Percentiles rank a stretch among this genome's conserved stretches.
Evolutionary conservation across 2,329 filamentous ascomycete genomes (phyloP).

Genomic region (Thielaviopsis populi): DNA sequence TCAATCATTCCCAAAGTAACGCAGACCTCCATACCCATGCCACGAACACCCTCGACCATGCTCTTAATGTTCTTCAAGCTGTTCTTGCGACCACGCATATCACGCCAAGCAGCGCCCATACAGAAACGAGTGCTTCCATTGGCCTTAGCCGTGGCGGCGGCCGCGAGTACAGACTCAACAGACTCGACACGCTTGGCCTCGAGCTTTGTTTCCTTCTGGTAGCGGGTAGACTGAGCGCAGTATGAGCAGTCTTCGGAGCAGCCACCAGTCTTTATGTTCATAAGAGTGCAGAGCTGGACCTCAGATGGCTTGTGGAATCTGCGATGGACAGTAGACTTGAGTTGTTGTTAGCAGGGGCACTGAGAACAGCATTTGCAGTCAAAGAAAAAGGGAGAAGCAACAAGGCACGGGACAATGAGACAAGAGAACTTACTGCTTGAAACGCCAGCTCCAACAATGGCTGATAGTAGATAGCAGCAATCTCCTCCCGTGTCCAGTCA

Average conservation of each 20-base stretch:
- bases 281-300: conserved; percentile 83
- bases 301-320: conserved; percentile 72
- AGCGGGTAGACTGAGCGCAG: conserved; percentile 75
- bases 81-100: conserved; percentile 83
- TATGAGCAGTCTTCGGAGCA: conserved; percentile 89
- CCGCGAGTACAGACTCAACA: conserved; percentile 66
- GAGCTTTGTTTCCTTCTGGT: conserved; percentile 61
- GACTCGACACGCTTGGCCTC: conserved; percentile 64
- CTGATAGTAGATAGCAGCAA: conserved; percentile 65
- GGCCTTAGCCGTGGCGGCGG: conserved; percentile 59
- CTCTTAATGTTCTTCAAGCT: conserved; percentile 68
- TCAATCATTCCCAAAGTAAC: conserved; percentile 95
- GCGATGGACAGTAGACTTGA: conserved; percentile 59
- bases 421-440: conserved; percentile 44
- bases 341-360: not conserved
- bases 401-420: not conserved
- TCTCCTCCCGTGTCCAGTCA: conserved; percentile 70
- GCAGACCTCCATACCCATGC: conserved; percentile 76
- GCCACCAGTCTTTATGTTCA: conserved; percentile 93
- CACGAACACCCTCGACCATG: conserved; percentile 71
- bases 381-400: conserved; percentile 1
- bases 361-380: not conserved
- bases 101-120: conserved; percentile 88
- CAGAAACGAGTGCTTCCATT: conserved; percentile 87
- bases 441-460: conserved; percentile 66